These are phyloP conservation scores for Kluyveromyces lactis DNA, from an alignment of 805 yeast species.

Conservation along the genomic window DNA sequence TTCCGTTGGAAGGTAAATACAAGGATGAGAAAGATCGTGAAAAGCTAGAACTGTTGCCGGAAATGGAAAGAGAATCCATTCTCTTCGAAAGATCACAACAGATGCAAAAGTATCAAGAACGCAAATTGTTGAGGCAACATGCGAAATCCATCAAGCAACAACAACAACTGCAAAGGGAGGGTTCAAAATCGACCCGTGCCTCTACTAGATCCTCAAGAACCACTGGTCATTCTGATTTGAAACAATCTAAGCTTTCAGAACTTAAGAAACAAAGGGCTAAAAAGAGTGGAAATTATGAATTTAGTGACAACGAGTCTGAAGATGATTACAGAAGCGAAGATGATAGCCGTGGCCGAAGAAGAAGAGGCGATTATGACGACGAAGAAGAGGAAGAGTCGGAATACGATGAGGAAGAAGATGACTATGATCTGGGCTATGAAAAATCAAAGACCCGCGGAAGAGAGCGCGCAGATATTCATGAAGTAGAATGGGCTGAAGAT, in stretches of 20 bases:
- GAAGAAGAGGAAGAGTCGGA: conserved; percentile 29
- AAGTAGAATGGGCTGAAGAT: conserved; percentile 42
- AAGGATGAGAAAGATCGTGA: conserved; percentile 73
- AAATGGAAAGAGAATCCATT: conserved; percentile 84
- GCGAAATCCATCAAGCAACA: conserved; percentile 40
- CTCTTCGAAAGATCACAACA: conserved; percentile 90
- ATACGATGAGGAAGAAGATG: conserved; percentile 35
- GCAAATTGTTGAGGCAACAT: conserved; percentile 75
- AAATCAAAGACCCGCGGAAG: conserved; percentile 30
- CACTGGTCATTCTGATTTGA: conserved; percentile 32
- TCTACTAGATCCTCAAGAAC: conserved; percentile 32
- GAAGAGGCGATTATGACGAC: conserved; percentile 37
- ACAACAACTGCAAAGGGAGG: conserved; percentile 20
- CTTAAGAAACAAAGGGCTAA: conserved; percentile 70
- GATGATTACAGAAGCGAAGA: conserved; percentile 39
- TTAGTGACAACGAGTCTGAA: conserved; percentile 39
- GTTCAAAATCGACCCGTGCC: conserved; percentile 20
- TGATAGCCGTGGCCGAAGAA: conserved; percentile 27
- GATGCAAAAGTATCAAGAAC: conserved; percentile 80
- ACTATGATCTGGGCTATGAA: conserved; percentile 29
- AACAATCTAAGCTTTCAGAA: conserved; percentile 53
- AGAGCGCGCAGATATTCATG: conserved; percentile 34
- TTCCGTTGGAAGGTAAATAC: conserved; percentile 89
- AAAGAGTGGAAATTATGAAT: conserved; percentile 38
- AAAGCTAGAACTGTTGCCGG: conserved; percentile 63